Percentiles rank a stretch among this genome's conserved stretches.
phyloP scores from a whole-genome alignment of 2,329 filamentous ascomycete genomes.

The Nemania diffusa region DNA sequence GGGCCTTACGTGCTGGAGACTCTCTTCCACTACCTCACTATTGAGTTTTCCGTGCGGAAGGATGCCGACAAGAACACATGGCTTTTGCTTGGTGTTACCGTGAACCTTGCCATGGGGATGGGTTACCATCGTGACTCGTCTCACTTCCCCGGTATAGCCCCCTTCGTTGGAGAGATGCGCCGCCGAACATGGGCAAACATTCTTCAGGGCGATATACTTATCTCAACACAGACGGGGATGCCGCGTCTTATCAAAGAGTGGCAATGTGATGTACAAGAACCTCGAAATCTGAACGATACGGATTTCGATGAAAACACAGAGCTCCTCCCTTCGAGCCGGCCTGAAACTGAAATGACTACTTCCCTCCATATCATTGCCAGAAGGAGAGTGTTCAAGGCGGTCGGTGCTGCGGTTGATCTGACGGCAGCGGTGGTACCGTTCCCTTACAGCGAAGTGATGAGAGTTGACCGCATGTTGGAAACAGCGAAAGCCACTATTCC shows the following conservation, averaged over 20 bases:
- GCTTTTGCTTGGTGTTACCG: constrained; percentile 61
- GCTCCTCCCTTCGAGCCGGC: constrained; percentile 58
- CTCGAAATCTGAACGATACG: constrained; percentile 64
- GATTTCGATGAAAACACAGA: constrained; percentile 62
- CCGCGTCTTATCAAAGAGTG: constrained; percentile 59
- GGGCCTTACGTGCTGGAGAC: constrained; percentile 64
- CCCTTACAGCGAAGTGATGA: constrained; percentile 36
- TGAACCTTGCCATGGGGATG: constrained; percentile 65
- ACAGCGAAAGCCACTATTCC: constrained; percentile 20
- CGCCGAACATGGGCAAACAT: constrained; percentile 56
- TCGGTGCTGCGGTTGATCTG: constrained; percentile 21
- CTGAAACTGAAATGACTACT: constrained; percentile 60
- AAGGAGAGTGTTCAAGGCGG: constrained; percentile 51
- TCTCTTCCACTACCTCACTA: constrained; percentile 62
- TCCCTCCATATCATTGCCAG: constrained; percentile 63
- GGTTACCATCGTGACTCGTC: constrained; percentile 63
- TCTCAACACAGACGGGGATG: constrained; percentile 63
- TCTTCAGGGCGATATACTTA: constrained; percentile 61
- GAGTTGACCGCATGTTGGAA: constrained; percentile 23
- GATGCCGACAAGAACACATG: constrained; percentile 63
- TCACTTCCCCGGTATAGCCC: constrained; percentile 49
- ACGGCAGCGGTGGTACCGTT: constrained; percentile 11
- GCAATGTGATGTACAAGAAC: constrained; percentile 60
- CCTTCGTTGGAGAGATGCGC: constrained; percentile 60
- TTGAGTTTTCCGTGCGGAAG: constrained; percentile 62